Evolutionary conservation across 345 rosid genomes (phyloP).

Genomic region (Gossypium thurberi): DNA sequence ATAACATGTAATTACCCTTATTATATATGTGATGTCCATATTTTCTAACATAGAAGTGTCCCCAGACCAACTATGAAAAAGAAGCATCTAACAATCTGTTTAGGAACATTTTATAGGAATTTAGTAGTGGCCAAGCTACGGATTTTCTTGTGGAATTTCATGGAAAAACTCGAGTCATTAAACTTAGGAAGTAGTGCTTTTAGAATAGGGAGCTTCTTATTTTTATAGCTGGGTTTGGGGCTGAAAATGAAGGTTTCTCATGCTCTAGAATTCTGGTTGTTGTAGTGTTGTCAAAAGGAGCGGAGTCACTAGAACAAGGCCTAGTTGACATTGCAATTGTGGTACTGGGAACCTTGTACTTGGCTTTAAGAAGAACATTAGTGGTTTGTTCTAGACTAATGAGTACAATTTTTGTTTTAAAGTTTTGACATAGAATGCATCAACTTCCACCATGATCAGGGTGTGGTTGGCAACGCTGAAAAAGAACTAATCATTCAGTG

Average conservation of each 20-base stretch:
- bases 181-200: constrained; percentile 36
- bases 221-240: constrained; percentile 10
- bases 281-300: constrained; percentile 46
- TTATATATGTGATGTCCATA: too few relatives aligned
- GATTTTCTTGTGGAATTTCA: constrained; percentile 28
- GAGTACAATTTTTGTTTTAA: constrained; percentile 41
- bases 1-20: too few relatives aligned
- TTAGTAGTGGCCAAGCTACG: constrained; percentile 34
- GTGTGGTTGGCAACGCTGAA: constrained; percentile 63
- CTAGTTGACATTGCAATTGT: constrained; percentile 31
- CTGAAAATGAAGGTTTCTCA: constrained; percentile 13
- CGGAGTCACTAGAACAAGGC: constrained; percentile 43
- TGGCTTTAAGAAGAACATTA: constrained; percentile 50
- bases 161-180: constrained; percentile 37
- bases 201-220: constrained; percentile 27
- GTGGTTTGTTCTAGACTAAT: constrained; percentile 72
- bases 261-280: constrained; percentile 35
- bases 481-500: constrained; percentile 66
- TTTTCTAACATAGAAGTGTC: background rate
- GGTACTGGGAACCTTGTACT: constrained; percentile 25
- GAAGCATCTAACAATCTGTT: constrained; percentile 30
- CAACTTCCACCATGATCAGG: constrained; percentile 57
- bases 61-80: constrained; percentile 55
- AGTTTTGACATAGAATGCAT: constrained; percentile 65
- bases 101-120: constrained; percentile 48